These are phyloP conservation scores for Leptographium procerum DNA, from an alignment of 2,329 filamentous ascomycete species.

Conservation along the genomic window DNA sequence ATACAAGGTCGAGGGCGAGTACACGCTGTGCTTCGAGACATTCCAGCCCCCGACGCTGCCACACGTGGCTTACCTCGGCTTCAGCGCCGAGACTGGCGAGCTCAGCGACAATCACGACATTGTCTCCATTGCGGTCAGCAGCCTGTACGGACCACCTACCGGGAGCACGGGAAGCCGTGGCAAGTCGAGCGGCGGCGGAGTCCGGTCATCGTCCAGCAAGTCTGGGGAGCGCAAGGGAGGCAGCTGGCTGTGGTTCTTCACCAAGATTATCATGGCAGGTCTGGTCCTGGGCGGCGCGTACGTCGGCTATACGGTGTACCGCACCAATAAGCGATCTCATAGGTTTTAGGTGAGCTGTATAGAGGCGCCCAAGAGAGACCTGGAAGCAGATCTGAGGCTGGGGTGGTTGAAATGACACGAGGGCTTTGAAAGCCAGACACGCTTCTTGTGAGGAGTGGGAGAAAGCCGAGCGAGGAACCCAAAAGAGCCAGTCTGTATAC, in stretches of 20 bases:
- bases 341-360: conserved; percentile 30
- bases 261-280: conserved; percentile 73
- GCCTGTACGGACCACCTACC: conserved; percentile 60
- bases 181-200: conserved; percentile 12
- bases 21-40: conserved; percentile 79
- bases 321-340: conserved; percentile 51
- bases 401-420: too few species aligned
- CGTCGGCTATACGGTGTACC: conserved; percentile 75
- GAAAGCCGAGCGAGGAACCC: background rate
- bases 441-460: background rate
- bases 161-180: conserved; percentile 15
- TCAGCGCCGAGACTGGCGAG: conserved; percentile 86
- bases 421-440: background rate
- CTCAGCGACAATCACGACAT: conserved; percentile 97
- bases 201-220: conserved; percentile 15
- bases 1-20: conserved; percentile 83
- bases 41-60: conserved; percentile 65
- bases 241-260: conserved; percentile 53
- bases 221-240: conserved; percentile 32
- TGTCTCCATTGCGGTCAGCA: conserved; percentile 73
- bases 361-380: background rate
- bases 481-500: background rate
- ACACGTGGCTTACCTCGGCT: conserved; percentile 61
- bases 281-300: conserved; percentile 62
- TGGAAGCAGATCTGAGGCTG: background rate